Conservation (phyloP, 2,329 filamentous ascomycete species). For the Myriosclerotinia scirpicola region DNA sequence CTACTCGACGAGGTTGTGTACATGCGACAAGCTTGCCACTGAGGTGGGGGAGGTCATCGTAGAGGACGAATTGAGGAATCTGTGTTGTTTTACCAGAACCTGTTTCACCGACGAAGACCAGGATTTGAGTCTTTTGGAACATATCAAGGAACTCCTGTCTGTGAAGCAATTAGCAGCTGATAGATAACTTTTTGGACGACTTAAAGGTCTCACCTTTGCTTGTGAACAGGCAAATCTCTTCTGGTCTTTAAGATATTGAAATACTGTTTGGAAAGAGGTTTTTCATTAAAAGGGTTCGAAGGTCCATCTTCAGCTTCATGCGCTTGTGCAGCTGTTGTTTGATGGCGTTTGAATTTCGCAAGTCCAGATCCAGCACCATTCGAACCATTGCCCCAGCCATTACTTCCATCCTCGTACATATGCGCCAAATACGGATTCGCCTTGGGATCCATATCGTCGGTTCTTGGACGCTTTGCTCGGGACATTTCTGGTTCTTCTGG, state of each 20-base stretch:
- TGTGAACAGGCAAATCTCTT: slow-evolving; percentile 84
- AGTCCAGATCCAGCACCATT: slow-evolving; percentile 42
- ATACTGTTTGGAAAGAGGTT: slow-evolving; percentile 77
- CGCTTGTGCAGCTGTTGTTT: slow-evolving; percentile 76
- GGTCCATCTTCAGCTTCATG: slow-evolving; percentile 74
- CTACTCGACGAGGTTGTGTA: slow-evolving; percentile 95
- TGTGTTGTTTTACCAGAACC: slow-evolving; percentile 99
- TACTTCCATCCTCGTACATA: slow-evolving; percentile 61
- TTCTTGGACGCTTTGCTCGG: slow-evolving; percentile 49
- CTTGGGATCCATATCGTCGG: slow-evolving; percentile 49
- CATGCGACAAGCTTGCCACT: slow-evolving; percentile 90
- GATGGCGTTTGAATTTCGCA: slow-evolving; percentile 67
- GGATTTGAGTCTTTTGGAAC: slow-evolving; percentile 91
- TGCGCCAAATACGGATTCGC: slow-evolving; percentile 91
- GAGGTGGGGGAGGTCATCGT: slow-evolving; percentile 88
- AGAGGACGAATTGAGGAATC: slow-evolving; percentile 97
- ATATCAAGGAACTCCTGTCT: slow-evolving; percentile 90
- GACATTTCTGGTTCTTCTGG: slow-evolving; percentile 50
- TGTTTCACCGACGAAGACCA: slow-evolving; percentile 98
- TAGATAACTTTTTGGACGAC: not conserved
- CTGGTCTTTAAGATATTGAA: slow-evolving; percentile 84
- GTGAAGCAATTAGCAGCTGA: slow-evolving; percentile 28
- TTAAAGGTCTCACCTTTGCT: slow-evolving; percentile 65
- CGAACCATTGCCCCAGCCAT: slow-evolving; percentile 40
- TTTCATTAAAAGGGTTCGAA: slow-evolving; percentile 80